Evolutionary conservation across 1,284 basidiomycete genomes (phyloP).

Genomic region (Sporisorium exsertum): DNA sequence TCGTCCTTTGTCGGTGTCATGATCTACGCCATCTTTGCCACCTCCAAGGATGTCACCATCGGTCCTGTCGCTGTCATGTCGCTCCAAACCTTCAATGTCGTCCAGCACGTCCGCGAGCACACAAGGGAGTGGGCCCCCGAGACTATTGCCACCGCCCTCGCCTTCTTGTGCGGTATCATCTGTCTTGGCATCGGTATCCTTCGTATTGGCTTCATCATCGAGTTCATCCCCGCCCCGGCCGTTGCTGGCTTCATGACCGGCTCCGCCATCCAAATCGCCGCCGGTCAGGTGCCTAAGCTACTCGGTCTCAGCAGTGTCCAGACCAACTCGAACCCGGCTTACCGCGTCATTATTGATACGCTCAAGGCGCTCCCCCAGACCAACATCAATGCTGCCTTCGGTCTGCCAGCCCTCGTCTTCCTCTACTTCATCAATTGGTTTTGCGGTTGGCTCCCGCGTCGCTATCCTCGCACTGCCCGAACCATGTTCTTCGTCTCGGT

Average conservation of each 20-base stretch:
- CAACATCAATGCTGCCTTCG: slow-evolving; percentile 87
- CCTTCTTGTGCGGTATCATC: slow-evolving; percentile 91
- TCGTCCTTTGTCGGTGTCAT: slow-evolving; percentile 91
- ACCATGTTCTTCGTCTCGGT: slow-evolving; percentile 71
- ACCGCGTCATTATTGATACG: slow-evolving; percentile 89
- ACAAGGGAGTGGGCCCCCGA: slow-evolving; percentile 69
- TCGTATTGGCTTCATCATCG: slow-evolving; percentile 91
- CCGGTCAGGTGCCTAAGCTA: slow-evolving; percentile 66
- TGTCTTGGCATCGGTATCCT: slow-evolving; percentile 92
- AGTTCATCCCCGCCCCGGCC: slow-evolving; percentile 91
- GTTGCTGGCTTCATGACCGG: slow-evolving; percentile 84
- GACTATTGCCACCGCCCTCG: slow-evolving; percentile 85
- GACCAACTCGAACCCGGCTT: slow-evolving; percentile 74
- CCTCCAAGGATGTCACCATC: slow-evolving; percentile 69
- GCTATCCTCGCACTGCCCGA: slow-evolving; percentile 80
- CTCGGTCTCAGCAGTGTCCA: slow-evolving; percentile 58
- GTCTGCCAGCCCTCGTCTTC: slow-evolving; percentile 79
- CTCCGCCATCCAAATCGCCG: slow-evolving; percentile 67
- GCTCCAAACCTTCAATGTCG: slow-evolving; percentile 80
- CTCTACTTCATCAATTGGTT: slow-evolving; percentile 82
- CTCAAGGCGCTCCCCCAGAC: slow-evolving; percentile 83
- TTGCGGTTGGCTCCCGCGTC: slow-evolving; percentile 75
- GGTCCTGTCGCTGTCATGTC: slow-evolving; percentile 86
- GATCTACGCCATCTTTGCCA: slow-evolving; percentile 74
- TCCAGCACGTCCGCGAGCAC: slow-evolving; percentile 43